These are phyloP conservation scores for carrot (Daucus carota) DNA, from an alignment of 129 eudicot species.

Conservation along the genomic window DNA sequence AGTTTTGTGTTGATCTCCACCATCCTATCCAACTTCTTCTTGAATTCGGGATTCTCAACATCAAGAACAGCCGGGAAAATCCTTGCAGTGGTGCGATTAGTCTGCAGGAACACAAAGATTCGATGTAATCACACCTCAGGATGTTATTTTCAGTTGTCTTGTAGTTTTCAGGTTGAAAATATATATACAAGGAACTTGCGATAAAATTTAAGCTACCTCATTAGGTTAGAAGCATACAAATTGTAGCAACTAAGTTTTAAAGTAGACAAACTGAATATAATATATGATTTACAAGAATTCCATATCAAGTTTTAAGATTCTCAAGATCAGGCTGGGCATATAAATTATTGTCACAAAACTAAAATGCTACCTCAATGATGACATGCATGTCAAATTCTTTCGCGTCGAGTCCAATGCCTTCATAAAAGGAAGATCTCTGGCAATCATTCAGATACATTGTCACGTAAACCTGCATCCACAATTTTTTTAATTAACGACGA, in stretches of 20 bases:
- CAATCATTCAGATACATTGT: constrained; percentile 96
- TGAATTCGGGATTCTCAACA: constrained; percentile 96
- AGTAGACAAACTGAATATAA: background rate
- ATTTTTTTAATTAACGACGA: background rate
- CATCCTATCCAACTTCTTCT: constrained; percentile 89
- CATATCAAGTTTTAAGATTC: background rate
- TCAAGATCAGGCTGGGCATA: background rate
- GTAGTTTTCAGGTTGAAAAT: background rate
- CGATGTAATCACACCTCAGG: background rate
- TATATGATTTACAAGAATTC: background rate
- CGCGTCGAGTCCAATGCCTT: constrained; percentile 91
- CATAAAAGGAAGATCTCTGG: constrained; percentile 93
- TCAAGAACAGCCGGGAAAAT: constrained; percentile 95
- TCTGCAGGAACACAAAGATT: constrained; percentile 36
- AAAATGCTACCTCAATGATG: constrained; percentile 53
- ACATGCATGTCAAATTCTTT: constrained; percentile 98
- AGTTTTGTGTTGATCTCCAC: constrained; percentile 69
- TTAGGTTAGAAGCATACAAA: too few relatives aligned
- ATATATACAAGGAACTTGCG: background rate
- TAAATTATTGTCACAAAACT: background rate
- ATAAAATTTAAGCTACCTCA: background rate
- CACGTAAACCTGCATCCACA: constrained; percentile 71
- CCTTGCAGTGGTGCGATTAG: constrained; percentile 97
- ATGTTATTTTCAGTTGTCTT: background rate
- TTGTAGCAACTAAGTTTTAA: background rate